These are phyloP conservation scores for Exophiala sp. DNA, from an alignment of 2,329 filamentous ascomycete genomes.

Conservation along the genomic window DNA sequence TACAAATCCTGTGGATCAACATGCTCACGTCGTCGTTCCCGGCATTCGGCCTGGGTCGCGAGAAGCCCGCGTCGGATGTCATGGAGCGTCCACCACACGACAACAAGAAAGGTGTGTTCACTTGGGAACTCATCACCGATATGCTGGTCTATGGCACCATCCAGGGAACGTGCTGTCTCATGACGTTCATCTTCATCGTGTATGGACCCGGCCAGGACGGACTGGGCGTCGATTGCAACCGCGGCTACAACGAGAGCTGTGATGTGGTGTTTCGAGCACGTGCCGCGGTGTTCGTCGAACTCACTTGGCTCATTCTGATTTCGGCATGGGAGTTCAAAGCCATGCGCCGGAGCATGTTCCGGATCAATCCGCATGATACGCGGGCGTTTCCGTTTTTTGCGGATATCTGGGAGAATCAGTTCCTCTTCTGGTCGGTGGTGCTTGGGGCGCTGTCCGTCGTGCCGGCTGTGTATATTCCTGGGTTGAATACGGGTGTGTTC, in stretches of 20 bases:
- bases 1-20: conserved; percentile 63
- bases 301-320: conserved; percentile 72
- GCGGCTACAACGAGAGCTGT: conserved; percentile 47
- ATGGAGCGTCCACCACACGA: conserved; percentile 54
- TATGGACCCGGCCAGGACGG: conserved; percentile 48
- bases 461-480: conserved; percentile 64
- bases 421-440: conserved; percentile 63
- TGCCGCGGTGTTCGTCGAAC: conserved; percentile 68
- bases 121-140: conserved; percentile 50
- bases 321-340: conserved; percentile 76
- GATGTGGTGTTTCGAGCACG: conserved; percentile 63
- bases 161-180: conserved; percentile 49
- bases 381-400: conserved; percentile 57
- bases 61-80: conserved; percentile 53
- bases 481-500: conserved; percentile 61
- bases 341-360: conserved; percentile 70
- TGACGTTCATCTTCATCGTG: conserved; percentile 52
- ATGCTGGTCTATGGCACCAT: conserved; percentile 54
- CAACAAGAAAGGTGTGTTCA: conserved; percentile 51
- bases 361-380: conserved; percentile 50
- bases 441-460: conserved; percentile 55
- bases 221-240: conserved; percentile 55
- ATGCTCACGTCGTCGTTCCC: conserved; percentile 60
- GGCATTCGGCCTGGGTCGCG: conserved; percentile 59
- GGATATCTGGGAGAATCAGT: conserved; percentile 67